Percentiles rank a stretch among this genome's conserved stretches.
These are phyloP conservation scores for Volvariella volvacea DNA, from an alignment of 1,284 basidiomycete species.

Conservation along the genomic window DNA sequence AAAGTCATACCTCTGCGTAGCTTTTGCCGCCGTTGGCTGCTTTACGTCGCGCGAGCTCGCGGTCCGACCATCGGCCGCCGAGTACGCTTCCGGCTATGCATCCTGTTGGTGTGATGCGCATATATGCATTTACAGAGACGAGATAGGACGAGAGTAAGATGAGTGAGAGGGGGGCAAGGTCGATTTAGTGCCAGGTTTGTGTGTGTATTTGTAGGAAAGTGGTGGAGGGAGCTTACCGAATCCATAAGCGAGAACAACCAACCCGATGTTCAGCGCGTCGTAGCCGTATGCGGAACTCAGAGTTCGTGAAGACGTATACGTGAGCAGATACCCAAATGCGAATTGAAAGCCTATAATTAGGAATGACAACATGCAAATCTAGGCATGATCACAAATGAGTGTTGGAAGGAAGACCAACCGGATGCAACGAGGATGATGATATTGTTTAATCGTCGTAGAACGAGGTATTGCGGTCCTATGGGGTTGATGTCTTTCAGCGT, in stretches of 20 bases:
- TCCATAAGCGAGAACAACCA: conserved; percentile 73
- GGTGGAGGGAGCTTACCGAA: conserved; percentile 35
- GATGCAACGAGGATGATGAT: conserved; percentile 61
- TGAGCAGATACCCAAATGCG: conserved; percentile 61
- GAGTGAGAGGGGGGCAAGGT: background rate
- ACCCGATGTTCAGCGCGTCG: conserved; percentile 64
- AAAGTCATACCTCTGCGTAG: conserved; percentile 56
- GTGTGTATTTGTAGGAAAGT: background rate
- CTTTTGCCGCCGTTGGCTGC: conserved; percentile 53
- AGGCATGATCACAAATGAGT: background rate
- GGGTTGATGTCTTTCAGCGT: conserved; percentile 72
- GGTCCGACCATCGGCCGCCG: conserved; percentile 77
- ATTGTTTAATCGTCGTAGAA: conserved; percentile 64
- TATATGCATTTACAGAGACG: background rate
- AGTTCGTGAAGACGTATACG: conserved; percentile 70
- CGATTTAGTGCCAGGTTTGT: no score
- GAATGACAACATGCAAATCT: background rate
- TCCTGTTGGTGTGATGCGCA: conserved; percentile 33
- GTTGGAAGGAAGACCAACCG: conserved; percentile 37
- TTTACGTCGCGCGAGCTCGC: conserved; percentile 49
- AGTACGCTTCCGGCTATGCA: conserved; percentile 63
- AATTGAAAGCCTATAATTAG: conserved; percentile 55
- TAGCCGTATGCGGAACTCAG: conserved; percentile 61
- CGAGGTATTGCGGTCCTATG: conserved; percentile 47
- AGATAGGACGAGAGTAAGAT: background rate